Percentiles rank a stretch among this genome's conserved stretches.
phyloP scores from a whole-genome alignment of 1,284 basidiomycete genomes.

The Kwoniella shivajii region DNA sequence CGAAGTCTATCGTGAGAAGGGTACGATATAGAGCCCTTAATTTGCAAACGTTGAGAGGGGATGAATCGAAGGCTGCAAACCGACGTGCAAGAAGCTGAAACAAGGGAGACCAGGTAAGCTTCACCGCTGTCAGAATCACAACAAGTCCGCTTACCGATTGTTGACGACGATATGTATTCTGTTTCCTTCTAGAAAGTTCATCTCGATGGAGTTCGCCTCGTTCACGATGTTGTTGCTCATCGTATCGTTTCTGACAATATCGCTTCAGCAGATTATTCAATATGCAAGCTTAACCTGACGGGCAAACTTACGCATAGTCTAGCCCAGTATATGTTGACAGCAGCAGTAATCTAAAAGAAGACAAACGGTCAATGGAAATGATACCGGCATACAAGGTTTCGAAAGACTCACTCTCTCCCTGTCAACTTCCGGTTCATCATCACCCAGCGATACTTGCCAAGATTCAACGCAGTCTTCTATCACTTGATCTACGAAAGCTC shows the following conservation, averaged over 20 bases:
- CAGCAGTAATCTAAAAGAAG: conserved; percentile 32
- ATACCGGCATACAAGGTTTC: background rate
- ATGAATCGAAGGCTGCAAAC: conserved; percentile 44
- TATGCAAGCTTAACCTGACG: conserved; percentile 16
- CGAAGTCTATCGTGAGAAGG: conserved; percentile 51
- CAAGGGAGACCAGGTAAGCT: background rate
- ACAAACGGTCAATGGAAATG: background rate
- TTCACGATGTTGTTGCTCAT: conserved; percentile 43
- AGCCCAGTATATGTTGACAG: conserved; percentile 49
- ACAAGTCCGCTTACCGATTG: conserved; percentile 39
- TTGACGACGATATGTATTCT: conserved; percentile 51
- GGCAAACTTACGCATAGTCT: conserved; percentile 34
- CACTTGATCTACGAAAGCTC: conserved; percentile 43
- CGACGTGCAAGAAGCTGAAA: conserved; percentile 42
- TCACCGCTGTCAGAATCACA: background rate
- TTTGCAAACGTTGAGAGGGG: conserved; percentile 47
- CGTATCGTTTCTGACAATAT: conserved; percentile 39
- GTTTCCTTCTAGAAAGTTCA: conserved; percentile 45
- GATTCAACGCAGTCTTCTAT: conserved; percentile 33
- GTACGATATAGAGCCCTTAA: conserved; percentile 50
- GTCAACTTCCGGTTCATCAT: conserved; percentile 37
- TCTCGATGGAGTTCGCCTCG: conserved; percentile 49
- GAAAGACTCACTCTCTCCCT: conserved; percentile 27
- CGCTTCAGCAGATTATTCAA: background rate
- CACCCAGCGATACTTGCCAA: conserved; percentile 25